A percentile compares a stretch with the other conserved stretches of the same genome.
Conservation (phyloP, 2,329 filamentous ascomycete species). For the Microdochium trichocladiopsis region DNA sequence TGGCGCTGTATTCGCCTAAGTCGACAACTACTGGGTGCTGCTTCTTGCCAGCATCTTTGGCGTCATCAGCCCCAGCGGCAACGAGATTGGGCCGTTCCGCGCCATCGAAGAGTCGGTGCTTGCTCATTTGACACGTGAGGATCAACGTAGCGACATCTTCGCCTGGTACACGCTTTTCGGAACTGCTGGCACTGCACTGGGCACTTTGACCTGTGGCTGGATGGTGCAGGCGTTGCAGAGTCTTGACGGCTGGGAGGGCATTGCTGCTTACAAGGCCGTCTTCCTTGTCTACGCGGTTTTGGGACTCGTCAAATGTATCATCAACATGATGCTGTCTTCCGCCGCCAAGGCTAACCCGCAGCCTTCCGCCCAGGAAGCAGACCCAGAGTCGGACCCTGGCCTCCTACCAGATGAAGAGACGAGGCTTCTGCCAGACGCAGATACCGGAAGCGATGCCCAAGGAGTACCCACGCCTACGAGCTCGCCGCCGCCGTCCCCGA, state of each 20-base stretch:
- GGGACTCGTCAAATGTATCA: slow-evolving; percentile 45
- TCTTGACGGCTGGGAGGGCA: not conserved
- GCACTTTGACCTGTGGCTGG: slow-evolving; percentile 52
- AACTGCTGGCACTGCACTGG: slow-evolving; percentile 51
- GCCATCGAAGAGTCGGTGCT: slow-evolving; percentile 52
- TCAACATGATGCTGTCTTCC: slow-evolving; percentile 38
- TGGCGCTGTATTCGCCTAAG: slow-evolving; percentile 27
- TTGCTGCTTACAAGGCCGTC: slow-evolving; percentile 19
- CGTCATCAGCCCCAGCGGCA: slow-evolving; percentile 38
- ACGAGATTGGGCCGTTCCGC: slow-evolving; percentile 53
- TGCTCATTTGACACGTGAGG: slow-evolving; percentile 39
- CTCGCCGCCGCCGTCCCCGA: too few relatives aligned
- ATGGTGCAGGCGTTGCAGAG: slow-evolving; percentile 38
- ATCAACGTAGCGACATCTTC: slow-evolving; percentile 42
- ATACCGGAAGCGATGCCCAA: too few relatives aligned
- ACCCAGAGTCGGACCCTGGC: too few relatives aligned
- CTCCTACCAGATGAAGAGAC: too few relatives aligned
- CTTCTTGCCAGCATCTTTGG: slow-evolving; percentile 30
- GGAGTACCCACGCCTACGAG: too few relatives aligned
- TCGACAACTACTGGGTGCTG: slow-evolving; percentile 29
- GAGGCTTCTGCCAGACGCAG: not conserved
- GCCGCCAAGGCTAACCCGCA: slow-evolving; percentile 32
- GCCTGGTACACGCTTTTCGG: slow-evolving; percentile 53
- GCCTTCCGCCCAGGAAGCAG: slow-evolving; percentile 2
- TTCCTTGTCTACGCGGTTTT: slow-evolving; percentile 48